Conservation (phyloP, 768 basidiomycete species). For the Tubosaeta sp. region DNA sequence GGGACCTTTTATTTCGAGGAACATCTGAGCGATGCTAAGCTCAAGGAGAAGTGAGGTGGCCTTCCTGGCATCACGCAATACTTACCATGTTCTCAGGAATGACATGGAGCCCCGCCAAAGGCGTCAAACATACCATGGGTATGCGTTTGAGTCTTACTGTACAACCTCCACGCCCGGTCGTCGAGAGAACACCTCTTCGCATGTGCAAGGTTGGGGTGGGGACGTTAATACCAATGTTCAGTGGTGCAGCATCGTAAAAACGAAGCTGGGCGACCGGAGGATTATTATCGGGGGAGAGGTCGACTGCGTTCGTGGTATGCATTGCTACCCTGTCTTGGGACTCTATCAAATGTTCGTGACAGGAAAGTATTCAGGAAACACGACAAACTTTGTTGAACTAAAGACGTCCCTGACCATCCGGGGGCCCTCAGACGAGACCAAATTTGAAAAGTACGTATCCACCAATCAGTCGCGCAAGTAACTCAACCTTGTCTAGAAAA, state of each 20-base stretch:
- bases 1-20: conserved; percentile 76
- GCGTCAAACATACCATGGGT: conserved; percentile 74
- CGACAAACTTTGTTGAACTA: conserved; percentile 75
- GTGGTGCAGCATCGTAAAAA: conserved; percentile 88
- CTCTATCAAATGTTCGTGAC: not conserved
- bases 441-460: conserved; percentile 68
- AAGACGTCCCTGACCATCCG: conserved; percentile 80
- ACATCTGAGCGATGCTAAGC: conserved; percentile 52
- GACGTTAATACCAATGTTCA: conserved; percentile 86
- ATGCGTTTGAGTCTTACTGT: conserved; percentile 87
- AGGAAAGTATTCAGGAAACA: conserved; percentile 60
- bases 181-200: conserved; percentile 20
- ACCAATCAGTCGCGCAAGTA: not conserved
- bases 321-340: not conserved
- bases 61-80: not conserved
- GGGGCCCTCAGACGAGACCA: conserved; percentile 57
- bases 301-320: conserved; percentile 76
- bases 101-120: conserved; percentile 61
- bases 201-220: conserved; percentile 60
- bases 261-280: conserved; percentile 68
- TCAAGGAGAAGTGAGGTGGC: conserved; percentile 58
- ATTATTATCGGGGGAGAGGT: conserved; percentile 87
- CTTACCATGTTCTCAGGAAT: conserved; percentile 41
- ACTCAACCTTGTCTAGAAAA: conserved; percentile 49
- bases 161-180: conserved; percentile 41